Conservation (phyloP, 345 rosid genomes). For the Bruguiera gymnorhiza region DNA sequence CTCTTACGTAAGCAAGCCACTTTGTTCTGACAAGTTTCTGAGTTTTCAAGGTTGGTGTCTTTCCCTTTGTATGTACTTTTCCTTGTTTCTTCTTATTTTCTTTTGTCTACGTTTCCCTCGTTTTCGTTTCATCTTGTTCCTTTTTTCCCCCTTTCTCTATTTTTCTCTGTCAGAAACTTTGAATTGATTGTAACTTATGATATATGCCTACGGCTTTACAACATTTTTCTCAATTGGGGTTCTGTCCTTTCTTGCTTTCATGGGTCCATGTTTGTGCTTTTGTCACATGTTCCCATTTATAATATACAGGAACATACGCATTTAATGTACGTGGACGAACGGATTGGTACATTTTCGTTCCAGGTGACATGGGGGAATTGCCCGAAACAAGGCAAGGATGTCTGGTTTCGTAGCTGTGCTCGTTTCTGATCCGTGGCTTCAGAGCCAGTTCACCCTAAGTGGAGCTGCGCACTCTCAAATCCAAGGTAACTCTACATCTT, state of each 20-base stretch:
- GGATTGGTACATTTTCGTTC: background rate
- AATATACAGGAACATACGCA: too few species aligned
- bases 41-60: too few species aligned
- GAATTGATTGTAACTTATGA: background rate
- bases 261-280: background rate
- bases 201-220: background rate
- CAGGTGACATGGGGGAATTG: background rate
- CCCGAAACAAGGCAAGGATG: conserved; percentile 34
- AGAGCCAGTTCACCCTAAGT: conserved; percentile 97
- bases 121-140: too few species aligned
- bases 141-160: background rate
- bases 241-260: background rate
- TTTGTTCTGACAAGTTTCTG: background rate
- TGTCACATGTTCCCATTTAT: background rate
- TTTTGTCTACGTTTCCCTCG: too few species aligned
- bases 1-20: background rate
- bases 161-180: too few species aligned
- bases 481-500: conserved; percentile 48
- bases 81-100: too few species aligned
- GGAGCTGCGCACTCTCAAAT: conserved; percentile 93
- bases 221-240: conserved; percentile 2
- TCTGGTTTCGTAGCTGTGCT: conserved; percentile 83
- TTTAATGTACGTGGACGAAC: too few species aligned
- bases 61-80: too few species aligned
- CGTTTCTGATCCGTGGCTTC: conserved; percentile 97